Evolutionary conservation across 495 filamentous ascomycete genomes (phyloP).

Genomic region (Aspergillus sparsus): DNA sequence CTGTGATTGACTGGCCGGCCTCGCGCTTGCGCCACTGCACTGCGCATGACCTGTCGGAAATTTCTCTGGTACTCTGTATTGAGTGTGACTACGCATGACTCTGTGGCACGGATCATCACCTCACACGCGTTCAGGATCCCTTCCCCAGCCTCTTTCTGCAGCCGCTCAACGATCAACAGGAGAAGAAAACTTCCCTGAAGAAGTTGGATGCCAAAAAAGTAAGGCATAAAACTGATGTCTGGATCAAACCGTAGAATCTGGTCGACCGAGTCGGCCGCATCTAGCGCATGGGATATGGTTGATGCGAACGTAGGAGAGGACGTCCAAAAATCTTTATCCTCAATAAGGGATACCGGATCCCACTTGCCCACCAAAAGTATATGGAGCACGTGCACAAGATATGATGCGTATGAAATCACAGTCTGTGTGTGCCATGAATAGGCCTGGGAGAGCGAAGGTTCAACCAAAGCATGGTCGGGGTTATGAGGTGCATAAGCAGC

Average conservation of each 20-base stretch:
- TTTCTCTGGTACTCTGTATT: conserved; percentile 87
- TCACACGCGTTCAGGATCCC: conserved; percentile 82
- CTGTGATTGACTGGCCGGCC: conserved; percentile 73
- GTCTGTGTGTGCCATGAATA: conserved; percentile 77
- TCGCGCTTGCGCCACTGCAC: conserved; percentile 74
- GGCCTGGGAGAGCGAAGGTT: conserved; percentile 43
- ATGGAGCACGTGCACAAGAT: conserved; percentile 81
- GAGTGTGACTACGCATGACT: conserved; percentile 81
- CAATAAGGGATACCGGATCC: conserved; percentile 82
- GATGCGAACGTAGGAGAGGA: conserved; percentile 79
- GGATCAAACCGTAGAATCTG: conserved; percentile 85
- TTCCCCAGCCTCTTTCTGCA: conserved; percentile 76
- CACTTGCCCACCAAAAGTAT: conserved; percentile 84
- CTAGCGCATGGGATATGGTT: conserved; percentile 76
- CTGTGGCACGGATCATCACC: conserved; percentile 81
- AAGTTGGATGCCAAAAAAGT: conserved; percentile 86
- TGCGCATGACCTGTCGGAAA: conserved; percentile 82
- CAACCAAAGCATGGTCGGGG: conserved; percentile 44
- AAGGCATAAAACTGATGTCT: conserved; percentile 85
- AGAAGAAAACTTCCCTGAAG: conserved; percentile 81
- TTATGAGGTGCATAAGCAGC: conserved; percentile 27
- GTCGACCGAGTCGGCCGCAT: conserved; percentile 77
- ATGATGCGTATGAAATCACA: conserved; percentile 87
- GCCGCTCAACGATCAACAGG: conserved; percentile 77
- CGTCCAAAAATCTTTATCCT: conserved; percentile 88